phyloP scores from a whole-genome alignment of 2,329 filamentous ascomycete species.

The Epicoccum nigrum region DNA sequence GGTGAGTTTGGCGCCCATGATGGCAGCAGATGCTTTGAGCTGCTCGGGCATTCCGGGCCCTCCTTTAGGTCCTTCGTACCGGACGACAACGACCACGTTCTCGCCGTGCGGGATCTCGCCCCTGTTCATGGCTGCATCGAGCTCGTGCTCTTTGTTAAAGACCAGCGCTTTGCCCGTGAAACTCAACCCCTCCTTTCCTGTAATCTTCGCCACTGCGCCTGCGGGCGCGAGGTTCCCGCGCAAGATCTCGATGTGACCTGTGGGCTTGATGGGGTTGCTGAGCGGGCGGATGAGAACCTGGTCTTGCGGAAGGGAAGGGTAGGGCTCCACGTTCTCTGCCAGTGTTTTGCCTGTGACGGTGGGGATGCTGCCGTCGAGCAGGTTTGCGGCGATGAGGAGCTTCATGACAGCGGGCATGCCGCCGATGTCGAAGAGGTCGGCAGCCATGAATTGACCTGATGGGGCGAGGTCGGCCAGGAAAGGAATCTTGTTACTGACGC shows the following conservation, averaged over 20 bases:
- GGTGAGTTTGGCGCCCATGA: slow-evolving; percentile 88
- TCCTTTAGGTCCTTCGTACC: slow-evolving; percentile 92
- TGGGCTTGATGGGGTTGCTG: slow-evolving; percentile 81
- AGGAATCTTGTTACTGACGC: slow-evolving; percentile 80
- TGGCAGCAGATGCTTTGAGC: slow-evolving; percentile 82
- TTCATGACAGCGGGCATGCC: slow-evolving; percentile 88
- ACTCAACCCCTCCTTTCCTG: slow-evolving; percentile 85
- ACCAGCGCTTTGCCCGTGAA: slow-evolving; percentile 84
- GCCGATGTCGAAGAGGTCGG: slow-evolving; percentile 83
- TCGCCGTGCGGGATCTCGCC: slow-evolving; percentile 75
- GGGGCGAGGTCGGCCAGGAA: slow-evolving; percentile 87
- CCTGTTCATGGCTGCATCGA: slow-evolving; percentile 74
- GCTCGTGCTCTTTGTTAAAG: slow-evolving; percentile 83
- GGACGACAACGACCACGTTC: slow-evolving; percentile 86
- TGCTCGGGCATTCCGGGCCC: slow-evolving; percentile 97
- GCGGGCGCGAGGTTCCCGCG: slow-evolving; percentile 86
- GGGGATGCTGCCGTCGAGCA: slow-evolving; percentile 77
- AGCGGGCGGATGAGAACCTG: slow-evolving; percentile 85
- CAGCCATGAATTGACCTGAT: slow-evolving; percentile 83
- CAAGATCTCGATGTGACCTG: slow-evolving; percentile 87
- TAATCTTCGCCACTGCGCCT: slow-evolving; percentile 94
- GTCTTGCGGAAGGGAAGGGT: slow-evolving; percentile 76
- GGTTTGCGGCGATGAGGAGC: slow-evolving; percentile 74
- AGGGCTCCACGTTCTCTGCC: slow-evolving; percentile 78
- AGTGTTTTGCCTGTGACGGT: slow-evolving; percentile 87